A percentile compares a stretch with the other conserved stretches of the same genome.
phyloP scores from a whole-genome alignment of 345 rosid species.

The Cardiospermum halicacabum region DNA sequence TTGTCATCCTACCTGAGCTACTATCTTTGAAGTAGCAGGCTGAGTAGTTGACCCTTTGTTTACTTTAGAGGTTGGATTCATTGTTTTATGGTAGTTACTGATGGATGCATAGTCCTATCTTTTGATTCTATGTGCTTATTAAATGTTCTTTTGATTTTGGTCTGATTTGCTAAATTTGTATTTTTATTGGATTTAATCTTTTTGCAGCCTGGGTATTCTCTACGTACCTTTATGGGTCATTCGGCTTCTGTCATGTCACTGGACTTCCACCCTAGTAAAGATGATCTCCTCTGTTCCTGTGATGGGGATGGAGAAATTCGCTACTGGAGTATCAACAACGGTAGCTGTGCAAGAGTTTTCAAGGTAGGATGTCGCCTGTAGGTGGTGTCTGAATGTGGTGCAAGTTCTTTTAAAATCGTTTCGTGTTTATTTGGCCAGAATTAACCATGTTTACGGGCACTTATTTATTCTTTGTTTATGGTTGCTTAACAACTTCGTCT shows the following conservation, averaged over 20 bases:
- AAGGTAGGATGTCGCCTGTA: slow-evolving; percentile 48
- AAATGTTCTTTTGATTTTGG: not conserved
- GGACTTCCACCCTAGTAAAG: slow-evolving; percentile 88
- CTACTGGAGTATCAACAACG: slow-evolving; percentile 87
- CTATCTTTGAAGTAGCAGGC: not conserved
- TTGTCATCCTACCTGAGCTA: not conserved
- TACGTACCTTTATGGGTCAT: slow-evolving; percentile 83
- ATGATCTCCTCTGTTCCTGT: slow-evolving; percentile 94
- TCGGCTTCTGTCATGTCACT: slow-evolving; percentile 64
- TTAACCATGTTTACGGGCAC: not conserved
- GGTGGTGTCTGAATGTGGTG: not conserved
- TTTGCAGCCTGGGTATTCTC: slow-evolving; percentile 82
- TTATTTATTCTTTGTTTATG: slow-evolving; percentile 3
- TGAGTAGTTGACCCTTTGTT: not conserved
- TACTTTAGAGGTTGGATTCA: not conserved
- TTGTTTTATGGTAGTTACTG: not conserved
- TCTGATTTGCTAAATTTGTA: not conserved
- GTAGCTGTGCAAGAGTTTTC: slow-evolving; percentile 66
- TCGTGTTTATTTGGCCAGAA: too few species aligned
- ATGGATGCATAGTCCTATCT: not conserved
- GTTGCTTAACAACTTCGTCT: not conserved
- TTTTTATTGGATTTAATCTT: slow-evolving; percentile 4
- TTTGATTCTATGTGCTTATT: not conserved
- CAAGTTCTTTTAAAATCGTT: not conserved
- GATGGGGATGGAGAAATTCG: slow-evolving; percentile 87